Percentiles rank a stretch among this genome's conserved stretches.
Evolutionary conservation across 2,329 filamentous ascomycete genomes (phyloP).

Genomic region (Colletotrichum coccodes): DNA sequence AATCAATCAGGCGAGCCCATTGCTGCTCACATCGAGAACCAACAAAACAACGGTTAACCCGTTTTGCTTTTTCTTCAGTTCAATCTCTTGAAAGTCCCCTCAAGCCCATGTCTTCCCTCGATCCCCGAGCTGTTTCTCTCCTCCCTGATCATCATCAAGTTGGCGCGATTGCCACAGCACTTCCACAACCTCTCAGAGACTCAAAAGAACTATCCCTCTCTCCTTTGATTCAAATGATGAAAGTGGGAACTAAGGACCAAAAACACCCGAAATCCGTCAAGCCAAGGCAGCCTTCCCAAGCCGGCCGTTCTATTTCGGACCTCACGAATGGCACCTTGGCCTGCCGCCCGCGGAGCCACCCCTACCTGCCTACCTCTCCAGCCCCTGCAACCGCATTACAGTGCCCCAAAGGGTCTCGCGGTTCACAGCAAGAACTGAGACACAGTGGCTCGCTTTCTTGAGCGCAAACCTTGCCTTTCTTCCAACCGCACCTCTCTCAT

Average conservation of each 20-base stretch:
- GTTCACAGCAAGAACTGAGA: constrained; percentile 14
- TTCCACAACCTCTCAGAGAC: background rate
- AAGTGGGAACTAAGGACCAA: background rate
- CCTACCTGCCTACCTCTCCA: background rate
- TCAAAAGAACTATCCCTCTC: background rate
- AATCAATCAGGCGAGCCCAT: background rate
- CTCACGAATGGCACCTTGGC: constrained; percentile 14
- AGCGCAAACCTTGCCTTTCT: constrained; percentile 13
- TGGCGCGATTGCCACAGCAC: background rate
- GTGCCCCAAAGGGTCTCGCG: background rate
- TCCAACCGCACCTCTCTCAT: background rate
- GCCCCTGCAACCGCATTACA: constrained; percentile 9
- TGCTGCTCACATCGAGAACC: background rate
- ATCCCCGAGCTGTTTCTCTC: background rate
- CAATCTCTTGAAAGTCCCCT: background rate
- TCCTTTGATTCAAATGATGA: background rate
- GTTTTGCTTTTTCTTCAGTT: constrained; percentile 14
- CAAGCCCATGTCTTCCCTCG: background rate
- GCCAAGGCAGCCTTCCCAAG: background rate
- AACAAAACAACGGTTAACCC: background rate
- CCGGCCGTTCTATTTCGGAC: constrained; percentile 25
- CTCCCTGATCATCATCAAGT: background rate
- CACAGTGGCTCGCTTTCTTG: background rate
- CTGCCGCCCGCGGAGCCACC: background rate
- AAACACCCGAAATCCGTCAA: background rate